A percentile compares a stretch with the other conserved stretches of the same genome.
phyloP scores from a whole-genome alignment of 768 basidiomycete species.

The Agrocybe pediades region DNA sequence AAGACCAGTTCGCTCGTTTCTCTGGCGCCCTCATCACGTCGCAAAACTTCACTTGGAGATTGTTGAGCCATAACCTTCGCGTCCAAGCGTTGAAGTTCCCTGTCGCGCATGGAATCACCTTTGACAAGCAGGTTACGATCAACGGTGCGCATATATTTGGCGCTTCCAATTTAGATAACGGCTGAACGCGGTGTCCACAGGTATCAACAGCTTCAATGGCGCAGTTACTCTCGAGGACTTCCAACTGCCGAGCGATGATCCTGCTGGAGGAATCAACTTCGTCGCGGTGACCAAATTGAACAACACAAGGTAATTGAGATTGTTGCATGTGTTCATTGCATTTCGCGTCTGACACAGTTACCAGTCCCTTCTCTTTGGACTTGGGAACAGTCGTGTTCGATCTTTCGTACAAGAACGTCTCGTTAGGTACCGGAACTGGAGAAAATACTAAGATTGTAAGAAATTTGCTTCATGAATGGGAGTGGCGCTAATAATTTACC shows the following conservation, averaged over 20 bases:
- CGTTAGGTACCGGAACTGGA: constrained; percentile 58
- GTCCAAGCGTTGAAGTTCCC: constrained; percentile 73
- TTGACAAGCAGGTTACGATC: constrained; percentile 60
- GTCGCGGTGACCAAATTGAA: constrained; percentile 53
- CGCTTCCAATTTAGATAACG: background rate
- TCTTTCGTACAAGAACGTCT: constrained; percentile 57
- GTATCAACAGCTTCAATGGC: constrained; percentile 62
- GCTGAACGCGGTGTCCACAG: constrained; percentile 26
- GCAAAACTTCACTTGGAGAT: constrained; percentile 67
- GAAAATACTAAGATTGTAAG: constrained; percentile 53
- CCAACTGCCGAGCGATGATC: constrained; percentile 66
- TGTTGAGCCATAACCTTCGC: constrained; percentile 54
- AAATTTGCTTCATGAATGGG: background rate
- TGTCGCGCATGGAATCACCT: constrained; percentile 62
- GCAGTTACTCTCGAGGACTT: constrained; percentile 58
- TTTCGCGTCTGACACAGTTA: background rate
- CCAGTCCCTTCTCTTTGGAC: constrained; percentile 67
- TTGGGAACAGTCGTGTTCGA: constrained; percentile 69
- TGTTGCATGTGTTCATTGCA: background rate
- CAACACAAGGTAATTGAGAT: constrained; percentile 55
- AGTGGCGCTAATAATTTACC: background rate
- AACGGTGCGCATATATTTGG: constrained; percentile 40
- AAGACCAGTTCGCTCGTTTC: constrained; percentile 61
- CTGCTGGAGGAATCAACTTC: constrained; percentile 69
- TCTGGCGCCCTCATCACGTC: constrained; percentile 65